A percentile compares a stretch with the other conserved stretches of the same genome.
phyloP scores from a whole-genome alignment of 2,329 filamentous ascomycete genomes.

The Aspergillus melleus region DNA sequence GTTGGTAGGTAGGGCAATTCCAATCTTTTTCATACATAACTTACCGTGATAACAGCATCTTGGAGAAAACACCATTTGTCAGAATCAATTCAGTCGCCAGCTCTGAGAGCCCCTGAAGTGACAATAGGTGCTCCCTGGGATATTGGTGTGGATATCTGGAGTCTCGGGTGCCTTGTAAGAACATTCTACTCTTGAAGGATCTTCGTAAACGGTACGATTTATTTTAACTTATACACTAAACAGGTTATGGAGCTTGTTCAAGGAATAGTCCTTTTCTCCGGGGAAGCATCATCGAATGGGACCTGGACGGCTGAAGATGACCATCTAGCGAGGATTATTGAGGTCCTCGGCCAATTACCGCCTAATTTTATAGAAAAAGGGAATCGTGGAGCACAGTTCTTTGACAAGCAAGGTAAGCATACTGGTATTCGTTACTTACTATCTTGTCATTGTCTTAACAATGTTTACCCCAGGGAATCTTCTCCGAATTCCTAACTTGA shows the following conservation, averaged over 20 bases:
- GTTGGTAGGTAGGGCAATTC: conserved; percentile 16
- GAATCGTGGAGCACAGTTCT: conserved; percentile 16
- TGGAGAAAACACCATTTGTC: conserved; percentile 20
- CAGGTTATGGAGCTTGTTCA: conserved; percentile 26
- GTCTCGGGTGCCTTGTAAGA: conserved; percentile 30
- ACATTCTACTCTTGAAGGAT: background rate
- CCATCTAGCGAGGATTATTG: conserved; percentile 25
- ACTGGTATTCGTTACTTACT: background rate
- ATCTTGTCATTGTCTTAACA: background rate
- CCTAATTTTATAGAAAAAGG: conserved; percentile 20
- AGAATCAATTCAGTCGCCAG: conserved; percentile 21
- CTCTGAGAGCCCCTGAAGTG: conserved; percentile 26
- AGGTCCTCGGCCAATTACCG: conserved; percentile 26
- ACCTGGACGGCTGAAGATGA: conserved; percentile 29
- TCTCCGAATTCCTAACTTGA: conserved; percentile 24
- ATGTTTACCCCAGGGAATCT: conserved; percentile 19
- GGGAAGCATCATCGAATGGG: conserved; percentile 21
- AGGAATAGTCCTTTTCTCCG: conserved; percentile 26
- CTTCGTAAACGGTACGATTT: background rate
- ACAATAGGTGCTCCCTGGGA: conserved; percentile 28
- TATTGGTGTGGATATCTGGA: conserved; percentile 30
- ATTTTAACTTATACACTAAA: background rate
- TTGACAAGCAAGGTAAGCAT: conserved; percentile 21
- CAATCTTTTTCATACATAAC: background rate
- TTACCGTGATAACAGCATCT: conserved; percentile 10